Percentiles rank a stretch among this genome's conserved stretches.
phyloP scores from a whole-genome alignment of 1,284 basidiomycete genomes.

The Cryptococcus amylolentus region DNA sequence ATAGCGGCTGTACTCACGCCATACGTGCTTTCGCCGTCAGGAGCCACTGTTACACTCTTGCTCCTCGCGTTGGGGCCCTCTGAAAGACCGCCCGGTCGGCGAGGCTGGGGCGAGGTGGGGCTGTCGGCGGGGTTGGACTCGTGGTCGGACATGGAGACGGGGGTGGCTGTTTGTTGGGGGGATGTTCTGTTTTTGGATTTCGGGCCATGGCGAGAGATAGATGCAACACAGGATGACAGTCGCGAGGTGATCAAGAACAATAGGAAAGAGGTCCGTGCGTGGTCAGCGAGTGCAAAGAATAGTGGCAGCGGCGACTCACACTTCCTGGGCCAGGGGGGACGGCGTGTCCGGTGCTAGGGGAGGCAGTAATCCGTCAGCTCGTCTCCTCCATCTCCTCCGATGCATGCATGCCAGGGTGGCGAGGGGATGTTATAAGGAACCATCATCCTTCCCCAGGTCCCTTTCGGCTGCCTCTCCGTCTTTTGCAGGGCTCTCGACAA shows the following conservation, averaged over 20 bases:
- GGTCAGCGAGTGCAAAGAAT: background rate
- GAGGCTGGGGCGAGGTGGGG: constrained; percentile 12
- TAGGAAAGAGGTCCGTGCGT: background rate
- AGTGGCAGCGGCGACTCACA: background rate
- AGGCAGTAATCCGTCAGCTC: no score
- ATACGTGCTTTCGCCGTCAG: constrained; percentile 63
- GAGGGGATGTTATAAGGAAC: no score
- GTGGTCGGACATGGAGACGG: constrained; percentile 23
- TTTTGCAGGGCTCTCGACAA: background rate
- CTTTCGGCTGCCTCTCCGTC: no score
- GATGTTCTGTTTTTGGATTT: constrained; percentile 2
- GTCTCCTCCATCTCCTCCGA: no score
- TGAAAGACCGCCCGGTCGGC: constrained; percentile 34
- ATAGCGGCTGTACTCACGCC: constrained; percentile 59
- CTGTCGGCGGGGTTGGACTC: constrained; percentile 12
- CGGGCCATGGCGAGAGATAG: background rate
- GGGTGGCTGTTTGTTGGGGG: constrained; percentile 22
- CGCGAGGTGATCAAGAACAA: no score
- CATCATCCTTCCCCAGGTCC: no score
- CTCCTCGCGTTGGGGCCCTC: constrained; percentile 63
- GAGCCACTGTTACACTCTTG: constrained; percentile 66
- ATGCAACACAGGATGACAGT: background rate
- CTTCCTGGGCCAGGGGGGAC: background rate
- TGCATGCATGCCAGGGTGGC: no score
- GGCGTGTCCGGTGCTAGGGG: background rate